phyloP scores from a whole-genome alignment of 2,329 filamentous ascomycete genomes.

The Parastagonospora avenae region DNA sequence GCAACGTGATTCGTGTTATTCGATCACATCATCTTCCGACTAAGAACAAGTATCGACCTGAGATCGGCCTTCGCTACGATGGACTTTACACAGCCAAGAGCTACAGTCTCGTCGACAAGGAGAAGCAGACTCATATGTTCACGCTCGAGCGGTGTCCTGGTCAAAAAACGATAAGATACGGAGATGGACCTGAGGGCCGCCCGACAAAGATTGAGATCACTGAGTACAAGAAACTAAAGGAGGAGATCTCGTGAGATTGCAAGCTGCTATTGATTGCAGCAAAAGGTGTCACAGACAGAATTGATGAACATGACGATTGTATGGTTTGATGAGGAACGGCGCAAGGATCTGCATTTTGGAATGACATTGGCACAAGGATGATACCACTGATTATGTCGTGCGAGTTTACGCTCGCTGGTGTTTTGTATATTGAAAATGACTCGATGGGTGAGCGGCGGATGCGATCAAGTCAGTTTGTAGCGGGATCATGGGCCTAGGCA shows the following conservation, averaged over 20 bases:
- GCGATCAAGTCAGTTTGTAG: no score
- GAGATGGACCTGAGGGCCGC: constrained; percentile 49
- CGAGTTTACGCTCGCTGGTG: neutral
- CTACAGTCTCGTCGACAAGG: constrained; percentile 47
- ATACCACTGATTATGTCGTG: neutral
- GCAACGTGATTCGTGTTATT: constrained; percentile 56
- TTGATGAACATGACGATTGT: neutral
- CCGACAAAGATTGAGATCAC: constrained; percentile 44
- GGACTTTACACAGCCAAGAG: constrained; percentile 58
- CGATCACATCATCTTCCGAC: constrained; percentile 50
- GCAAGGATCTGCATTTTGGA: neutral
- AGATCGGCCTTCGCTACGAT: constrained; percentile 61
- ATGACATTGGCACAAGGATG: neutral
- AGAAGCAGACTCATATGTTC: constrained; percentile 56
- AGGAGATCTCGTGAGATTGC: constrained; percentile 7
- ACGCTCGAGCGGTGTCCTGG: constrained; percentile 49
- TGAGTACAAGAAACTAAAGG: constrained; percentile 27
- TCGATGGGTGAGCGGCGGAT: no score
- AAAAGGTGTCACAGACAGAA: neutral
- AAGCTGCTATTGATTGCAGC: neutral
- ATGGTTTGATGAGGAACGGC: neutral
- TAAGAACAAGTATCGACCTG: constrained; percentile 51
- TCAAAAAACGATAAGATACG: constrained; percentile 56
- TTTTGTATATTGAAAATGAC: no score
- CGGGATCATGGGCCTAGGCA: neutral